Conservation (phyloP, 1,284 basidiomycete species). For the Ceratobasidium sp. region DNA sequence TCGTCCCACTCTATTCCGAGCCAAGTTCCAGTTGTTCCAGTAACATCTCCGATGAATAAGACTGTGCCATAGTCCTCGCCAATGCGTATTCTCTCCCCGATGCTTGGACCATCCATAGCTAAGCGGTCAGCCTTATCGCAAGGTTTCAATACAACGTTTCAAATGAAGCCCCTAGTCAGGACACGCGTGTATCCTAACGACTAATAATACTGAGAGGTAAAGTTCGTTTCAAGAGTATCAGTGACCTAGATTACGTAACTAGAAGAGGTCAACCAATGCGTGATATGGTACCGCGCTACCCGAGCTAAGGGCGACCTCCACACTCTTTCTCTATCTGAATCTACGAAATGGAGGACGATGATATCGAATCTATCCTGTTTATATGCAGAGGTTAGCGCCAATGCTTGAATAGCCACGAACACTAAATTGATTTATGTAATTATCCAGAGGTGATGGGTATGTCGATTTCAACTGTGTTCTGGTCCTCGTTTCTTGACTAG, state of each 20-base stretch:
- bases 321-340: background rate
- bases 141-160: background rate
- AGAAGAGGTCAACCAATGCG: background rate
- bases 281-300: background rate
- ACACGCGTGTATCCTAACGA: conserved; percentile 47
- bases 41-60: conserved; percentile 70
- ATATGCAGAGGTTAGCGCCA: conserved; percentile 64
- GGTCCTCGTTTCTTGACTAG: conserved; percentile 22
- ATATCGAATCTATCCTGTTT: conserved; percentile 83
- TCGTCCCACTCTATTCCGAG: conserved; percentile 97
- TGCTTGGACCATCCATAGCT: background rate
- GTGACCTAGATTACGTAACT: background rate
- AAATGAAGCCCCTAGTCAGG: conserved; percentile 47
- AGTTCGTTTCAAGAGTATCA: conserved; percentile 2
- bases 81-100: conserved; percentile 32
- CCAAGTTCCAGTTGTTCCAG: conserved; percentile 74
- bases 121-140: background rate
- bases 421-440: background rate
- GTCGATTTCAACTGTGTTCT: conserved; percentile 39
- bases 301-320: background rate
- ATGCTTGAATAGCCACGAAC: background rate
- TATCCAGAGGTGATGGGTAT: conserved; percentile 69
- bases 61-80: conserved; percentile 68
- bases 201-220: conserved; percentile 16
- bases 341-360: conserved; percentile 57